Percentiles rank a stretch among this genome's conserved stretches.
phyloP scores from a whole-genome alignment of 257 asterid species.

The Henckelia pumila region DNA sequence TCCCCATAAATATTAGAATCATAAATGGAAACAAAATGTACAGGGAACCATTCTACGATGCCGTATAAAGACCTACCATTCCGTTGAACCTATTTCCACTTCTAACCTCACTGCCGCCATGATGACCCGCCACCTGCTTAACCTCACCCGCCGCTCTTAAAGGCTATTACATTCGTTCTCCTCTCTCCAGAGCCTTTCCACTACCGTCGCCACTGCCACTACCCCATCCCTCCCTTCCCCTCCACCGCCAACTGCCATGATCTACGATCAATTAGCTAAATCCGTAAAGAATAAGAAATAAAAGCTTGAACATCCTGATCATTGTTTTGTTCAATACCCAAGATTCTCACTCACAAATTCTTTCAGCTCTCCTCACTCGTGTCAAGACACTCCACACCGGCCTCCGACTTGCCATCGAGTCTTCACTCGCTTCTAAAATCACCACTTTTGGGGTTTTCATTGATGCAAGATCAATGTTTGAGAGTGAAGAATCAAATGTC shows the following conservation, averaged over 20 bases:
- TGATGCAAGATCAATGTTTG: slow-evolving; percentile 96
- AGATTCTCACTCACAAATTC: slow-evolving; percentile 61
- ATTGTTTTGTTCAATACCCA: slow-evolving; percentile 52
- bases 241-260: slow-evolving; percentile 64
- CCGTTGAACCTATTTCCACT: too few species aligned
- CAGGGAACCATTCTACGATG: too few species aligned
- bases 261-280: slow-evolving; percentile 85
- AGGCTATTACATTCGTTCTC: slow-evolving; percentile 26
- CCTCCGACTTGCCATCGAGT: slow-evolving; percentile 86
- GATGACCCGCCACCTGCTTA: slow-evolving; percentile 78
- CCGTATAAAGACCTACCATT: too few species aligned
- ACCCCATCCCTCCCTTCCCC: slow-evolving; percentile 48
- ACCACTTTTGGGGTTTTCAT: slow-evolving; percentile 92
- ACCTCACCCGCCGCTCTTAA: slow-evolving; percentile 47
- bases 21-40: too few species aligned
- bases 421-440: slow-evolving; percentile 54
- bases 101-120: too few species aligned
- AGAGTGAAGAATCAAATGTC: slow-evolving; percentile 72
- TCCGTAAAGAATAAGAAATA: slow-evolving; percentile 53
- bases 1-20: too few species aligned
- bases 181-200: slow-evolving; percentile 39
- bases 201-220: slow-evolving; percentile 38
- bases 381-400: slow-evolving; percentile 87
- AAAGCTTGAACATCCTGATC: slow-evolving; percentile 68
- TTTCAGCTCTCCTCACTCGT: slow-evolving; percentile 64